A percentile compares a stretch with the other conserved stretches of the same genome.
phyloP scores from a whole-genome alignment of 2,329 filamentous ascomycete species.

The Pezizomycotina sp. region DNA sequence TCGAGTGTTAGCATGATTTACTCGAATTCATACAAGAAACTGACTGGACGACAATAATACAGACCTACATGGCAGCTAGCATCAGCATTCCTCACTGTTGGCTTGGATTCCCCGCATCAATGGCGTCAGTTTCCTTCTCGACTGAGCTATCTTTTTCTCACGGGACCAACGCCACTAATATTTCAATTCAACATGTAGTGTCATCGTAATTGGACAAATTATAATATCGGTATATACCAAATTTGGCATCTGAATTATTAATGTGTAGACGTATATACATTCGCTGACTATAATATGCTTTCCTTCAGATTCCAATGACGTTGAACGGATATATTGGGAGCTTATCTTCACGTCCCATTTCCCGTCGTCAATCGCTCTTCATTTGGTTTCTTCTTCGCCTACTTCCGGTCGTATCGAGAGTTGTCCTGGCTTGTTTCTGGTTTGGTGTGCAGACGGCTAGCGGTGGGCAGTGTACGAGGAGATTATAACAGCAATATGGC shows the following conservation, averaged over 20 bases:
- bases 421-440: constrained; percentile 38
- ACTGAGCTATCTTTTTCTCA: constrained; percentile 19
- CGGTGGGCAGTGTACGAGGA: constrained; percentile 37
- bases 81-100: constrained; percentile 18
- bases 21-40: not conserved
- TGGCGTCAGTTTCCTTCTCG: no score
- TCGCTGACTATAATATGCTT: constrained; percentile 20
- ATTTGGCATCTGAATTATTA: constrained; percentile 33
- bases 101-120: constrained; percentile 18
- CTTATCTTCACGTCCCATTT: constrained; percentile 36
- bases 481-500: constrained; percentile 37
- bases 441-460: constrained; percentile 51
- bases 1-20: not conserved
- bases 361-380: constrained; percentile 33
- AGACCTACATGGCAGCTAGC: constrained; percentile 19
- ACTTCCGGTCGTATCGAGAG: constrained; percentile 31
- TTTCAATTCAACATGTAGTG: constrained; percentile 8
- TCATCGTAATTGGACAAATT: constrained; percentile 18
- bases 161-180: constrained; percentile 12
- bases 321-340: constrained; percentile 35
- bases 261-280: constrained; percentile 35
- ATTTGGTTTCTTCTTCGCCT: constrained; percentile 35
- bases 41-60: constrained; percentile 3
- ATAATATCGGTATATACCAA: constrained; percentile 29
- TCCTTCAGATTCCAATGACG: constrained; percentile 29